Conservation (phyloP, 495 filamentous ascomycete genomes). For the Talaromyces trachyspermus region DNA sequence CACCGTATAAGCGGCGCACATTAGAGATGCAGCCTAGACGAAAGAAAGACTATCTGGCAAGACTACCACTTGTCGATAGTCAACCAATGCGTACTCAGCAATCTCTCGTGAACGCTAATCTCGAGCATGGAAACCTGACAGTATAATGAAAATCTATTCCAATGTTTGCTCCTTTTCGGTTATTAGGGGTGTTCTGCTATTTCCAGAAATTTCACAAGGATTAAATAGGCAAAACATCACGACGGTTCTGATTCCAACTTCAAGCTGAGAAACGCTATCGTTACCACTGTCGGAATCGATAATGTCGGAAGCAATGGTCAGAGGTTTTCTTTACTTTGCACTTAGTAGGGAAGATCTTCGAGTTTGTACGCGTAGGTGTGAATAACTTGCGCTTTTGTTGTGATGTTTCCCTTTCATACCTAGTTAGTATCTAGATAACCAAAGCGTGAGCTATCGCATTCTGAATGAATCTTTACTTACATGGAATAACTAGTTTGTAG, state of each 20-base stretch:
- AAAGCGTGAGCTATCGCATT: too few relatives aligned
- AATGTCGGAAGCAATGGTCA: too few relatives aligned
- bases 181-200: conserved; percentile 2
- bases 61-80: conserved; percentile 18
- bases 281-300: too few relatives aligned
- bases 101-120: conserved; percentile 21
- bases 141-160: conserved; percentile 5
- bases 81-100: conserved; percentile 25
- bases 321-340: too few relatives aligned
- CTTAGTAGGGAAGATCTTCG: too few relatives aligned
- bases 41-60: conserved; percentile 25
- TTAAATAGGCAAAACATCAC: neutral
- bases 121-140: conserved; percentile 13
- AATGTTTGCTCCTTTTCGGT: neutral
- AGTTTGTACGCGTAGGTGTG: too few relatives aligned
- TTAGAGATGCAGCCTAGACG: conserved; percentile 27
- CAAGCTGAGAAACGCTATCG: conserved; percentile 31
- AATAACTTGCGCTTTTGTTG: too few relatives aligned
- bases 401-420: too few relatives aligned
- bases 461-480: too few relatives aligned
- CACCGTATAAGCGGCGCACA: conserved; percentile 31
- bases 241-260: neutral
- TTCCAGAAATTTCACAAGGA: conserved; percentile 9
- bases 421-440: too few relatives aligned
- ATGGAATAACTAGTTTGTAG: too few relatives aligned